Conservation (phyloP, 2,329 filamentous ascomycete species). For the Monosporascus sp. region DNA sequence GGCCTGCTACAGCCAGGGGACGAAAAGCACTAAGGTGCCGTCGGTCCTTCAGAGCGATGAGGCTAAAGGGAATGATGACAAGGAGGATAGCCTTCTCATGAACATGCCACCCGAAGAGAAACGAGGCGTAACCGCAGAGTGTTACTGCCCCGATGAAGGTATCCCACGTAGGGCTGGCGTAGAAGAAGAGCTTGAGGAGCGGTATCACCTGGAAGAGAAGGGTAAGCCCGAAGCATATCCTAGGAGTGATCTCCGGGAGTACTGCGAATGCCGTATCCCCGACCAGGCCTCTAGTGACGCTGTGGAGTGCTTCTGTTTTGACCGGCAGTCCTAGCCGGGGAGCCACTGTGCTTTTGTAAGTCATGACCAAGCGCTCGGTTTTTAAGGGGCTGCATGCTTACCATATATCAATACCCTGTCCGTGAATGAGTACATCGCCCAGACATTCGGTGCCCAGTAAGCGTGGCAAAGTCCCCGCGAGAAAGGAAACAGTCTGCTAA, state of each 20-base stretch:
- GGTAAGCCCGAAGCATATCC: constrained; percentile 76
- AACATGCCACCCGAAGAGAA: constrained; percentile 97
- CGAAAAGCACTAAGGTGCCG: constrained; percentile 88
- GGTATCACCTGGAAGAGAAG: constrained; percentile 75
- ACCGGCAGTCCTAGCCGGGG: constrained; percentile 72
- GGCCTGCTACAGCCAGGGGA: constrained; percentile 84
- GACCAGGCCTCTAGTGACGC: constrained; percentile 87
- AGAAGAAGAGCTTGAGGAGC: constrained; percentile 73
- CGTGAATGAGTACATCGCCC: constrained; percentile 91
- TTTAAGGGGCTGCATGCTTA: constrained; percentile 37
- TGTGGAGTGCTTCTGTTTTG: constrained; percentile 70
- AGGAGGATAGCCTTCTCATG: constrained; percentile 96
- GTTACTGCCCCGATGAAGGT: constrained; percentile 85
- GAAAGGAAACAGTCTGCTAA: constrained; percentile 87
- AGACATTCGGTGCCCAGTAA: constrained; percentile 97
- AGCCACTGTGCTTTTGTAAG: constrained; percentile 55
- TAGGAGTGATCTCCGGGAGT: constrained; percentile 77
- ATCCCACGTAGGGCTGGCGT: constrained; percentile 79
- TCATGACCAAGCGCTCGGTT: constrained; percentile 2
- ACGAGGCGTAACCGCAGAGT: constrained; percentile 91
- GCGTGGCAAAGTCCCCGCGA: constrained; percentile 91
- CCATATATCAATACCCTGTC: constrained; percentile 78
- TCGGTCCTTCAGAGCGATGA: constrained; percentile 84
- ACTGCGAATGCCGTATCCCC: constrained; percentile 93
- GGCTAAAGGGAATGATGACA: constrained; percentile 89